These are phyloP conservation scores for Spathaspora sp. DNA, from an alignment of 1,139 yeast species.

Conservation along the genomic window DNA sequence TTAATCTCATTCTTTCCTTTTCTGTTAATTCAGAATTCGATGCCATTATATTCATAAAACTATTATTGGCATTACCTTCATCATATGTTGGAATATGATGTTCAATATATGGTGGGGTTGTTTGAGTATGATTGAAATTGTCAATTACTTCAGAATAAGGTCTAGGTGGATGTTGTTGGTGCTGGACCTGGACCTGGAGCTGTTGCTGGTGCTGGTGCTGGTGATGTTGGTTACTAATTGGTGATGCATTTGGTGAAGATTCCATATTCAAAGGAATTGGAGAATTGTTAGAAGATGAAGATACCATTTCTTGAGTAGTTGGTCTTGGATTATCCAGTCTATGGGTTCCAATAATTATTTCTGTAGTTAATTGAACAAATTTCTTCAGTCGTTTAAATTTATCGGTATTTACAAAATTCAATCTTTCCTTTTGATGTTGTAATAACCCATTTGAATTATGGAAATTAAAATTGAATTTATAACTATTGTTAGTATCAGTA, in stretches of 20 bases:
- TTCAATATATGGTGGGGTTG: slow-evolving; percentile 21
- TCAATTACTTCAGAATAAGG: slow-evolving; percentile 14
- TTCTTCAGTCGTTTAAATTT: slow-evolving; percentile 69
- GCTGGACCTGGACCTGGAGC: slow-evolving; percentile 3
- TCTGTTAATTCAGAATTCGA: slow-evolving; percentile 34
- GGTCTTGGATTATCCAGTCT: slow-evolving; percentile 32
- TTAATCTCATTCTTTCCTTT: slow-evolving; percentile 52
- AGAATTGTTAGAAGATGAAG: slow-evolving; percentile 1
- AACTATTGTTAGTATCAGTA: slow-evolving; percentile 10
- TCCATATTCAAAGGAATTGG: background rate
- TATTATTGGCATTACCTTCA: slow-evolving; percentile 7
- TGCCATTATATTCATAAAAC: slow-evolving; percentile 11
- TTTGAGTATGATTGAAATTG: slow-evolving; percentile 12
- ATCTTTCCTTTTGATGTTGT: slow-evolving; percentile 32
- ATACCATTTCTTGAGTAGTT: background rate
- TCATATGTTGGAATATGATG: slow-evolving; percentile 25
- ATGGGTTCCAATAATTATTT: slow-evolving; percentile 76
- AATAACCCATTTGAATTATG: slow-evolving; percentile 15
- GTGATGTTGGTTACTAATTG: background rate
- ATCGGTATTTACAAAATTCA: slow-evolving; percentile 73
- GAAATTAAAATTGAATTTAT: slow-evolving; percentile 34
- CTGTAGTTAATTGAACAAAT: slow-evolving; percentile 76
- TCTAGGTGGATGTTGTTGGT: slow-evolving; percentile 9
- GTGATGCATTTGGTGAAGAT: background rate
- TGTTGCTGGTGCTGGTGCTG: background rate